A percentile compares a stretch with the other conserved stretches of the same genome.
Evolutionary conservation across 2,329 filamentous ascomycete genomes (phyloP).

Genomic region (Aspergillus clavatus): DNA sequence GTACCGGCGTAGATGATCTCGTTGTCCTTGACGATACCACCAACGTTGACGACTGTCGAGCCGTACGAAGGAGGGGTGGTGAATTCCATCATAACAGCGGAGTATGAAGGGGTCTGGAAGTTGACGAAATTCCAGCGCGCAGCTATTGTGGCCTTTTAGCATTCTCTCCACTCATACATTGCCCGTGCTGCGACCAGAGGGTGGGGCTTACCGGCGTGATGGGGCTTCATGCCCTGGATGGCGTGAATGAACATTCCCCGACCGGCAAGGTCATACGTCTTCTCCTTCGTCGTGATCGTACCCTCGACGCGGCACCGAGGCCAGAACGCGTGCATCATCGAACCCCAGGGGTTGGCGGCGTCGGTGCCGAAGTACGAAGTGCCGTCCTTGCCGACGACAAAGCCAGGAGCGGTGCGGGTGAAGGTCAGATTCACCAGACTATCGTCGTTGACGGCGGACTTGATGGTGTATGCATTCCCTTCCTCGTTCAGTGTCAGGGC

Average conservation of each 20-base stretch:
- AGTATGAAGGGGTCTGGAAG: conserved; percentile 83
- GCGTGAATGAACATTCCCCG: conserved; percentile 76
- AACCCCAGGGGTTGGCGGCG: conserved; percentile 78
- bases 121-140: conserved; percentile 89
- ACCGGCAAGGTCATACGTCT: conserved; percentile 76
- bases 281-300: conserved; percentile 75
- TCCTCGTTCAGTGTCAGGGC: conserved; percentile 83
- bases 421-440: conserved; percentile 83
- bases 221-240: conserved; percentile 97
- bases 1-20: conserved; percentile 71
- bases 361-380: conserved; percentile 84
- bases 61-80: conserved; percentile 92
- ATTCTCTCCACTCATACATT: conserved; percentile 7
- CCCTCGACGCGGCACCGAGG: conserved; percentile 78
- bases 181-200: conserved; percentile 1
- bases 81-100: conserved; percentile 92
- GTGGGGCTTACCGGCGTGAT: conserved; percentile 67
- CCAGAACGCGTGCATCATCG: conserved; percentile 92
- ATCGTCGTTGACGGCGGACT: conserved; percentile 76
- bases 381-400: conserved; percentile 78
- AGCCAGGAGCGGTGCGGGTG: conserved; percentile 70
- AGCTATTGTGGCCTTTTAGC: conserved; percentile 42
- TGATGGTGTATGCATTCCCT: conserved; percentile 77
- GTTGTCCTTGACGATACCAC: conserved; percentile 73
- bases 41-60: conserved; percentile 74